A percentile compares a stretch with the other conserved stretches of the same genome.
Evolutionary conservation across 495 filamentous ascomycete species (phyloP).

Genomic region (Daldinia vernicosa): DNA sequence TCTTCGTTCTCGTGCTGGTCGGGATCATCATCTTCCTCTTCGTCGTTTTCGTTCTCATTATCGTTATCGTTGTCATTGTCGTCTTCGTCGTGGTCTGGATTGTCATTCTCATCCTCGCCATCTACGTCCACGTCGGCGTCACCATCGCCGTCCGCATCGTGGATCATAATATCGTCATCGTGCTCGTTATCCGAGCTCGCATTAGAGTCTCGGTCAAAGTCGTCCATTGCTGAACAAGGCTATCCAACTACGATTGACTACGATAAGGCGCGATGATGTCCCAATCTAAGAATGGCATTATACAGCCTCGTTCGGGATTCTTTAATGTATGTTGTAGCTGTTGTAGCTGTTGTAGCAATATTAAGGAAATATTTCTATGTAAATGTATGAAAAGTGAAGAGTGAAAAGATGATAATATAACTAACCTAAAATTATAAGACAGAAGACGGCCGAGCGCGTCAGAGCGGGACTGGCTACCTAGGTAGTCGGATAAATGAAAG

Average conservation of each 20-base stretch:
- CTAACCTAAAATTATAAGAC: too few relatives aligned
- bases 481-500: too few relatives aligned
- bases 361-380: background rate
- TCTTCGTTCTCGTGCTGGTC: conserved; percentile 67
- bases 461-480: too few relatives aligned
- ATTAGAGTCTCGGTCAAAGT: conserved; percentile 61
- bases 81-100: conserved; percentile 63
- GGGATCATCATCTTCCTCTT: conserved; percentile 66
- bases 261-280: background rate
- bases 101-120: conserved; percentile 61
- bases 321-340: background rate
- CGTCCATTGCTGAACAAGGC: conserved; percentile 35
- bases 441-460: too few relatives aligned
- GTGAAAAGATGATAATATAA: background rate
- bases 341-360: background rate
- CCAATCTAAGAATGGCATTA: background rate
- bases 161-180: conserved; percentile 66
- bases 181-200: conserved; percentile 76
- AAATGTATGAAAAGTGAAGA: background rate
- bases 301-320: background rate
- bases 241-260: background rate
- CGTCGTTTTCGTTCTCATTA: conserved; percentile 66
- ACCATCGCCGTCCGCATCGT: conserved; percentile 66
- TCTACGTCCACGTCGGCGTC: conserved; percentile 55
- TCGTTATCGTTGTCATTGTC: conserved; percentile 72